These are phyloP conservation scores for Aspergillus felis DNA, from an alignment of 2,329 filamentous ascomycete species.

Conservation along the genomic window DNA sequence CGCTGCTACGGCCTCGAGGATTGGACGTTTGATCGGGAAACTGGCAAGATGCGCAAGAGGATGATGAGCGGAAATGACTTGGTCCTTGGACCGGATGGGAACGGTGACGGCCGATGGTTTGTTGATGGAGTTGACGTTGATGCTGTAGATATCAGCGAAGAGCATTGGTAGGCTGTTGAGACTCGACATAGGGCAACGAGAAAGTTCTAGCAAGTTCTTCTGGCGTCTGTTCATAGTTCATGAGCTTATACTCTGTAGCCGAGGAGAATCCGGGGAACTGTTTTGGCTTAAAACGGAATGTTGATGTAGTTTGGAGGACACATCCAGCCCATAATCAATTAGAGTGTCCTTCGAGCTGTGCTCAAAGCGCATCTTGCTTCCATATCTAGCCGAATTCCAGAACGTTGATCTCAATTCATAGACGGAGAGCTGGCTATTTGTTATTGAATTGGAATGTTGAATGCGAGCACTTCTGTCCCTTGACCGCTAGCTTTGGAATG, in stretches of 20 bases:
- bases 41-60: conserved; percentile 45
- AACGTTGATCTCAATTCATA: background rate
- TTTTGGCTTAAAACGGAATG: background rate
- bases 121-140: conserved; percentile 41
- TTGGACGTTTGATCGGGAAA: conserved; percentile 44
- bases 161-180: conserved; percentile 28
- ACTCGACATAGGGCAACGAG: no score
- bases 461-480: background rate
- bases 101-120: conserved; percentile 45
- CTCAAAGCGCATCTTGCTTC: background rate
- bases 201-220: background rate
- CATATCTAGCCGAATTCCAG: background rate
- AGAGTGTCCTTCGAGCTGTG: background rate
- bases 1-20: conserved; percentile 72
- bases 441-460: background rate
- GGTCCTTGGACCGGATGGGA: conserved; percentile 38
- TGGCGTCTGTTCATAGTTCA: background rate
- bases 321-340: background rate
- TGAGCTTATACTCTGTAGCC: background rate
- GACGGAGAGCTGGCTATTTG: background rate
- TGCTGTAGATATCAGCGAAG: conserved; percentile 31
- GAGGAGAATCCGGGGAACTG: no score
- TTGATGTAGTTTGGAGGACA: background rate
- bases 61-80: conserved; percentile 49
- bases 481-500: background rate